A percentile compares a stretch with the other conserved stretches of the same genome.
Evolutionary conservation across 1,284 basidiomycete genomes (phyloP).

Genomic region (Gomphus bonarii): DNA sequence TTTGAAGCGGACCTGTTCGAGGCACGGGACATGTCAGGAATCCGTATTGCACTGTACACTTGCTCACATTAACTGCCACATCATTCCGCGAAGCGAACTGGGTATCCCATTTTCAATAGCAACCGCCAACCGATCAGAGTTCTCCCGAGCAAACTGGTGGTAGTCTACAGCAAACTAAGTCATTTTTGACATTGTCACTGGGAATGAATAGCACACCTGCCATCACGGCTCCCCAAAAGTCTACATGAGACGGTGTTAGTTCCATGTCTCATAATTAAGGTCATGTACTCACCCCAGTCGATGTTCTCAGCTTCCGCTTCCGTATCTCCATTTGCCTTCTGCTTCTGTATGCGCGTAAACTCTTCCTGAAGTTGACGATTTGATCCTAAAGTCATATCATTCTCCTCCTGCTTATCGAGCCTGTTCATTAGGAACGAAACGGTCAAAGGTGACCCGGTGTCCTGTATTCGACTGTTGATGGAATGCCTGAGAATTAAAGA

Average conservation of each 20-base stretch:
- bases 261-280: slow-evolving; percentile 1
- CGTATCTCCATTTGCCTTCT: slow-evolving; percentile 31
- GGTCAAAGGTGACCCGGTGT: slow-evolving; percentile 16
- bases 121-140: slow-evolving; percentile 71
- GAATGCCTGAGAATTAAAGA: background rate
- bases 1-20: slow-evolving; percentile 75
- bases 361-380: slow-evolving; percentile 47
- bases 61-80: slow-evolving; percentile 94
- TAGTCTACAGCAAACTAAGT: slow-evolving; percentile 47
- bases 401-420: slow-evolving; percentile 35
- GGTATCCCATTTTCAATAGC: slow-evolving; percentile 95
- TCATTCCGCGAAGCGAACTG: slow-evolving; percentile 78
- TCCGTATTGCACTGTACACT: slow-evolving; percentile 7
- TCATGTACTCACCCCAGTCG: slow-evolving; percentile 59
- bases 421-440: slow-evolving; percentile 41
- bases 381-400: slow-evolving; percentile 20
- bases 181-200: slow-evolving; percentile 4
- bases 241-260: slow-evolving; percentile 35
- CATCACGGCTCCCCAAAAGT: slow-evolving; percentile 95
- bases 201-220: slow-evolving; percentile 41
- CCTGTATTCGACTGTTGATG: background rate
- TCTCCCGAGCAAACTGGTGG: slow-evolving; percentile 68
- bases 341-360: slow-evolving; percentile 50
- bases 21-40: slow-evolving; percentile 9
- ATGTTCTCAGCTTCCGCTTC: slow-evolving; percentile 33